Evolutionary conservation across 2,329 filamentous ascomycete species (phyloP), one percentile per base, ranked within the genome.

Genomic region (Monilinia aucupariae): DNA sequence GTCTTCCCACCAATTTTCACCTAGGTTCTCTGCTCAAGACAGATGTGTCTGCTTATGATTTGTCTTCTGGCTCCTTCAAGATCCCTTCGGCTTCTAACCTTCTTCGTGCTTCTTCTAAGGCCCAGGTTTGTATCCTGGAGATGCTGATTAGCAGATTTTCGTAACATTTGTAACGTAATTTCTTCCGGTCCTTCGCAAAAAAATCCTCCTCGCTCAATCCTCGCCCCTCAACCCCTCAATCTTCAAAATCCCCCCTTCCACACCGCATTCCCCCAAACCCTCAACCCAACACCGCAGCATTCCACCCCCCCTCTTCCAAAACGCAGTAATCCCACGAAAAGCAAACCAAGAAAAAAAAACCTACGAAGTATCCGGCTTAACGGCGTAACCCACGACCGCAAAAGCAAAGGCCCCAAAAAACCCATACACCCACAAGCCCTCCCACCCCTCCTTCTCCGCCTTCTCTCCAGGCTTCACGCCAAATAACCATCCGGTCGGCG

Each of bases 311-410:
- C n/a, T n/a, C n/a, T n/a, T 45, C 52, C 55, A 41, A n/a, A 45
- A n/a, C 8, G 6, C 20, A 32, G 34, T 41, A 34, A 22, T 45
- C 9, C 50, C 27, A 4, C n/a, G 13, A 3, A 32, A 64, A 61
- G 67, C 3, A 30, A 30, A 30, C 27, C 27, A 47, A 20, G 55
- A 59, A 65, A 63, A 58, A 58, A 49, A 60, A 65, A 91, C 92
- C 80, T 83, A 99, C 94, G 91, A 96, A 68, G 93, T 97, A 82
- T 99, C 94, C 60, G 94, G 94, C 86, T 97, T 97, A 76, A 94
- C 97, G 67, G 91, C 91, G 79, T 96, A 91, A 68, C 89, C 91
- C 68, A 97, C 81, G 66, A 84, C 85, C 61, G 87, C 88, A 68
- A 91, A 81, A 34, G 85, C 78, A 73, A 96, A 78, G 73, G 86